Base-by-base conservation (phyloP, 2,329 filamentous ascomycete species). In the Madurella fahalii region DNA sequence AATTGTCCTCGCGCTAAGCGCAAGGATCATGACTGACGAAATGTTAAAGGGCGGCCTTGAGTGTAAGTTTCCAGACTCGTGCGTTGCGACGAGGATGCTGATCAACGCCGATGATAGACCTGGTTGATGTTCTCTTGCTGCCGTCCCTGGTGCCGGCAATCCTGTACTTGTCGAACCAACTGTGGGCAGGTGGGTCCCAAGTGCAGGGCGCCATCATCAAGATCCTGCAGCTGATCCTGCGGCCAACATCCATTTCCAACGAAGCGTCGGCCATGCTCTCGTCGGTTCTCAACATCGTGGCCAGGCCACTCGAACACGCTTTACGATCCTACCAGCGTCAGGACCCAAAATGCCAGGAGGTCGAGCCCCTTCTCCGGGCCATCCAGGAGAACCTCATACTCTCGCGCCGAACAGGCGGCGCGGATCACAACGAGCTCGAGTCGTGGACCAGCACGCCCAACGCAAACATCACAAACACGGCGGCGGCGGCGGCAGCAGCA, bases 121-220 rank as follows among this genome's bases (percentile, higher is more conserved):
- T 94, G 11, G 83, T 91, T 2, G 88, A 92, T 61, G 88, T 89
- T 0, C 92, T 92, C 59, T 72, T 94, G 2, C 72, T 93, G n/a
- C 89, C 90, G 0, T 88, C 88, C 0, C 76, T 94, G 0, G 82
- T 93, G 2, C 83, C 86, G 5, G 88, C 86, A 0, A 79, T 93
- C 13, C 77, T 79, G 2, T 93, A 87, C 74, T 77, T 94, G 56
- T 79, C 84, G 1, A 81, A 84, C 52, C 83, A 88, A 61, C 81
- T 90, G 3, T 86, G 85, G 77, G 78, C 84, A 49, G 81, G 85
- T 55, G 80, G 82, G 13, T 72, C 75, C 2, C 77, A 79, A 15
- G 84, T 89, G 62, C 81, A 87, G 54, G 83, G 84, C 62, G 80
- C 87, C 3, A 76, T 89, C 16, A 77, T 93, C 56, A 84, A 85